A percentile compares a stretch with the other conserved stretches of the same genome.
These are phyloP conservation scores for Aspergillus fumigatiaffinis DNA, from an alignment of 2,329 filamentous ascomycete species.

Conservation along the genomic window DNA sequence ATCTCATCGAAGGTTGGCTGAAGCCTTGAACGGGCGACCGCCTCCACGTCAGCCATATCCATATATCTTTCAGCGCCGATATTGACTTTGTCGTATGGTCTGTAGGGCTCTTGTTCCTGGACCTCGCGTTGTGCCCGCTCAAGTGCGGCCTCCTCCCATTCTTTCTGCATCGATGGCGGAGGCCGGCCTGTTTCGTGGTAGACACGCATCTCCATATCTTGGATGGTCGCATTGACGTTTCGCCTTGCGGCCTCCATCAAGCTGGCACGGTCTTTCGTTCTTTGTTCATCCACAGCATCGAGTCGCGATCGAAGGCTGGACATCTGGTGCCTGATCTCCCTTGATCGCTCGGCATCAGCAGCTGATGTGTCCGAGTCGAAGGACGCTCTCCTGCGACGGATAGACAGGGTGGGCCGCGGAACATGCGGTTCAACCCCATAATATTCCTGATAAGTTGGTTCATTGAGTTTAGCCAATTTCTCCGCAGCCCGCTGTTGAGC, in stretches of 20 bases:
- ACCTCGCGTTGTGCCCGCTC: slow-evolving; percentile 63
- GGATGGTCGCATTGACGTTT: slow-evolving; percentile 76
- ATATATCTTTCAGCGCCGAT: slow-evolving; percentile 80
- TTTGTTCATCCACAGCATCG: slow-evolving; percentile 32
- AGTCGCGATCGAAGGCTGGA: slow-evolving; percentile 69
- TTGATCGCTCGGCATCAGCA: slow-evolving; percentile 65
- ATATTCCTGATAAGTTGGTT: slow-evolving; percentile 70
- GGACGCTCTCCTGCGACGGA: slow-evolving; percentile 60
- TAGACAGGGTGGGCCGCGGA: slow-evolving; percentile 46
- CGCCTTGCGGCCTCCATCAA: slow-evolving; percentile 76
- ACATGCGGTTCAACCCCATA: slow-evolving; percentile 60
- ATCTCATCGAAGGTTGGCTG: slow-evolving; percentile 85
- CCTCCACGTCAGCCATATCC: slow-evolving; percentile 71
- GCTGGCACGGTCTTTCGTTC: slow-evolving; percentile 68
- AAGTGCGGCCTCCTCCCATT: slow-evolving; percentile 76
- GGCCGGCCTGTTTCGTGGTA: slow-evolving; percentile 72
- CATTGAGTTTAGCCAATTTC: slow-evolving; percentile 73
- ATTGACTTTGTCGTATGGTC: slow-evolving; percentile 54
- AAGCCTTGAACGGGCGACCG: slow-evolving; percentile 70
- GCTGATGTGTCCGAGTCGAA: slow-evolving; percentile 60
- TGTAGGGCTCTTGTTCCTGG: slow-evolving; percentile 59
- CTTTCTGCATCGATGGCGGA: slow-evolving; percentile 62
- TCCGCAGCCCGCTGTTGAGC: slow-evolving; percentile 84
- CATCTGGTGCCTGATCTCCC: slow-evolving; percentile 74
- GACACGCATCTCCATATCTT: slow-evolving; percentile 77